phyloP scores from a whole-genome alignment of 2,329 filamentous ascomycete genomes.

The Alternaria gansuensis region DNA sequence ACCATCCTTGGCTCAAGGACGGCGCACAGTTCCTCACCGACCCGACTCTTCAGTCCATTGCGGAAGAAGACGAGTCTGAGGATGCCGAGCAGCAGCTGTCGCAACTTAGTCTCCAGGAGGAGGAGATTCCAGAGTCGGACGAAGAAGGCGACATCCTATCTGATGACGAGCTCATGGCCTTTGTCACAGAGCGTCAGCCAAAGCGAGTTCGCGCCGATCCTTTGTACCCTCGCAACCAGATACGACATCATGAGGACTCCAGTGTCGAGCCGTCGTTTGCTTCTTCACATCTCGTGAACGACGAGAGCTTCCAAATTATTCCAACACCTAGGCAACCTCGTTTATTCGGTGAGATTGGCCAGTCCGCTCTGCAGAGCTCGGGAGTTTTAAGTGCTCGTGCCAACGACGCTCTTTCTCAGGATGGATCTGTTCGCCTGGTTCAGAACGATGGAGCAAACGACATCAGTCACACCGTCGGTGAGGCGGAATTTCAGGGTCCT shows the following conservation, averaged over 20 bases:
- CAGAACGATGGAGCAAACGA: conserved; percentile 11
- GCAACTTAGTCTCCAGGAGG: conserved; percentile 64
- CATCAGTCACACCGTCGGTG: conserved; percentile 23
- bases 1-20: conserved; percentile 77
- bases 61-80: conserved; percentile 68
- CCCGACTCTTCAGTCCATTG: conserved; percentile 52
- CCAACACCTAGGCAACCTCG: conserved; percentile 48
- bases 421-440: conserved; percentile 19
- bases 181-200: conserved; percentile 48
- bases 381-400: conserved; percentile 53
- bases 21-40: conserved; percentile 53
- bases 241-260: conserved; percentile 50
- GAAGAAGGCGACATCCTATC: conserved; percentile 42
- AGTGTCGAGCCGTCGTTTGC: conserved; percentile 52
- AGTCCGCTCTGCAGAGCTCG: conserved; percentile 64
- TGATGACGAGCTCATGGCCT: conserved; percentile 48
- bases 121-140: conserved; percentile 42
- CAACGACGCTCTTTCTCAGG: conserved; percentile 42
- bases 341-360: conserved; percentile 69
- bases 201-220: conserved; percentile 57
- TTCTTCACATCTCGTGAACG: conserved; percentile 41
- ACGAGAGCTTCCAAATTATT: conserved; percentile 43
- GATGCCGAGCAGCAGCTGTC: conserved; percentile 56
- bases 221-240: conserved; percentile 51
- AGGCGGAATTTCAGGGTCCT: conserved; percentile 23